These are phyloP conservation scores for Aspergillus ostianus DNA, from an alignment of 495 filamentous ascomycete species.

Conservation along the genomic window DNA sequence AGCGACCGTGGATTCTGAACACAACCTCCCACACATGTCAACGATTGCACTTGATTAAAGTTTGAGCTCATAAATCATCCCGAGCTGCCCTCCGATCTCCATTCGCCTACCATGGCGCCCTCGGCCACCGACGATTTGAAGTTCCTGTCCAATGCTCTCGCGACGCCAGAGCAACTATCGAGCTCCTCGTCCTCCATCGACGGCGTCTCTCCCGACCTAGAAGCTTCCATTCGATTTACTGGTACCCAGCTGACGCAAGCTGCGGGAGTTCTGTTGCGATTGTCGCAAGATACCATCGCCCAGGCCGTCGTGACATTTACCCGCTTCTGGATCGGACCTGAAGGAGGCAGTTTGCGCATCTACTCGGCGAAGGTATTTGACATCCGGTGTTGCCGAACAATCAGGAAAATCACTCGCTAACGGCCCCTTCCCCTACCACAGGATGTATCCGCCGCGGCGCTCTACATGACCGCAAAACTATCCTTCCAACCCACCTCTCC, in stretches of 20 bases:
- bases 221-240: conserved; percentile 57
- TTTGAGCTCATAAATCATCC: background rate
- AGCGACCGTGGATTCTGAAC: too few species aligned
- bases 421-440: conserved; percentile 26
- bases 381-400: background rate
- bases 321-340: conserved; percentile 77
- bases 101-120: conserved; percentile 17
- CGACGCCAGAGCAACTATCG: conserved; percentile 76
- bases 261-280: conserved; percentile 77
- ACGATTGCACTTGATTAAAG: background rate
- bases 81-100: background rate
- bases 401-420: background rate
- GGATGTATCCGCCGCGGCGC: conserved; percentile 75
- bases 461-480: conserved; percentile 85
- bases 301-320: conserved; percentile 85
- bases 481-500: conserved; percentile 73
- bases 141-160: conserved; percentile 78
- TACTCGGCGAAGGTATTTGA: conserved; percentile 52
- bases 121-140: conserved; percentile 36
- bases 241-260: conserved; percentile 78
- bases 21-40: background rate
- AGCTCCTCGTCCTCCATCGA: conserved; percentile 65
- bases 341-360: conserved; percentile 60
- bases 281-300: conserved; percentile 86
- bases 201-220: conserved; percentile 73